Conservation (phyloP, 305 asterid species). For the Lippia alba region DNA sequence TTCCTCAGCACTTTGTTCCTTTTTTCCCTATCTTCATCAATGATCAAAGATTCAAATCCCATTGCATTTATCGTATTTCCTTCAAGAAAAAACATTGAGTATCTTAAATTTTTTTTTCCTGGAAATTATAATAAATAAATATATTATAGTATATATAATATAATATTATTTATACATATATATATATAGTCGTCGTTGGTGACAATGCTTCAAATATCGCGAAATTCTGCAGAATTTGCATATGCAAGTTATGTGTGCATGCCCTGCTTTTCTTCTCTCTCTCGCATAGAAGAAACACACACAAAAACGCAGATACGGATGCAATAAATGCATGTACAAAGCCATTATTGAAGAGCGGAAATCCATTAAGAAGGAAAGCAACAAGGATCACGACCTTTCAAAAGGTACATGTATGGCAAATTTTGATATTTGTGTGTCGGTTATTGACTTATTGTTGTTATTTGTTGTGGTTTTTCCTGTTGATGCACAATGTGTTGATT, state of each 20-base stretch:
- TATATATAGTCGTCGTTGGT: background rate
- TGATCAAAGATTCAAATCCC: background rate
- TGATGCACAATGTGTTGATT: constrained; percentile 17
- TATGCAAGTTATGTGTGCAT: constrained; percentile 36
- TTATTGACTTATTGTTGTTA: constrained; percentile 7
- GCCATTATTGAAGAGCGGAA: constrained; percentile 26
- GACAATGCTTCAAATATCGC: background rate
- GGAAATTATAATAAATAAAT: background rate
- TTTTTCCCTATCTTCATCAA: background rate
- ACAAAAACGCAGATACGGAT: background rate
- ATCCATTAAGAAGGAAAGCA: constrained; percentile 15
- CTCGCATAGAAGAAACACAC: constrained; percentile 8
- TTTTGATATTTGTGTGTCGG: constrained; percentile 17
- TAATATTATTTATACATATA: no score
- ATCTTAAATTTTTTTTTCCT: background rate
- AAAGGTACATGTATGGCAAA: constrained; percentile 38
- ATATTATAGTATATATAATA: background rate
- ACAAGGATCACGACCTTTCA: background rate
- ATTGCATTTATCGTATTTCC: background rate
- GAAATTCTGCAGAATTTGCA: constrained; percentile 25
- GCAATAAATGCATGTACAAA: constrained; percentile 12
- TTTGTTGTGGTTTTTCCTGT: constrained; percentile 5
- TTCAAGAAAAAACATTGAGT: background rate
- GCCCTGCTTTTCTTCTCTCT: constrained; percentile 27
- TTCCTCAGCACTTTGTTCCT: background rate